These are phyloP conservation scores for Colletotrichum sp. DNA, from an alignment of 2,329 filamentous ascomycete species.

Conservation along the genomic window DNA sequence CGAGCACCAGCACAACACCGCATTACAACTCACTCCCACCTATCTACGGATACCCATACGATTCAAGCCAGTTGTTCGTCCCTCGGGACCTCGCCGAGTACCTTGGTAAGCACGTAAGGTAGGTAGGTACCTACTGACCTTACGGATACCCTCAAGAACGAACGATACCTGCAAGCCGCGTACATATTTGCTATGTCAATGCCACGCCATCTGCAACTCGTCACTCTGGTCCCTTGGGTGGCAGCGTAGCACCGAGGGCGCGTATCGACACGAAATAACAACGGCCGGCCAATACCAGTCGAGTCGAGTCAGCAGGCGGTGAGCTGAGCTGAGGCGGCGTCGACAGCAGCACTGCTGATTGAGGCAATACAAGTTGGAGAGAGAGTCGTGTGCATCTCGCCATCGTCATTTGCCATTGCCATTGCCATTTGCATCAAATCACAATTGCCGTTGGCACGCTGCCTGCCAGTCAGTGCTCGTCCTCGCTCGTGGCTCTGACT, in stretches of 20 bases:
- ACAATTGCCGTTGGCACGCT: not conserved
- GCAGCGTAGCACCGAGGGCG: conserved; percentile 1
- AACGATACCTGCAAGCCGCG: conserved; percentile 2
- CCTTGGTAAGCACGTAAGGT: not conserved
- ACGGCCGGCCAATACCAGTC: not conserved
- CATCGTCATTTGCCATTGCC: not conserved
- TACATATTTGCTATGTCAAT: not conserved
- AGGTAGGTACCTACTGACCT: not conserved
- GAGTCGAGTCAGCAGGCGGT: not conserved
- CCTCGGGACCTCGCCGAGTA: conserved; percentile 1
- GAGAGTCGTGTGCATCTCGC: not conserved
- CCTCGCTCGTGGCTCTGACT: not conserved
- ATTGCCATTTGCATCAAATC: not conserved
- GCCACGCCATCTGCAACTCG: not conserved
- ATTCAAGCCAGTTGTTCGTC: not conserved
- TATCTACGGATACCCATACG: not conserved
- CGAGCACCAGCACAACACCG: not conserved
- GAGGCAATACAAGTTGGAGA: not conserved
- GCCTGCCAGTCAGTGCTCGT: not conserved
- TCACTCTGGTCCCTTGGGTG: not conserved
- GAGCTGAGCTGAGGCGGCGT: not conserved
- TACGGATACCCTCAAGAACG: not conserved
- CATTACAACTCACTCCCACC: not conserved
- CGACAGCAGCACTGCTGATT: not conserved
- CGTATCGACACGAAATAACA: not conserved